Evolutionary conservation across 345 rosid genomes (phyloP).

Genomic region (Carallia pectinifolia): DNA sequence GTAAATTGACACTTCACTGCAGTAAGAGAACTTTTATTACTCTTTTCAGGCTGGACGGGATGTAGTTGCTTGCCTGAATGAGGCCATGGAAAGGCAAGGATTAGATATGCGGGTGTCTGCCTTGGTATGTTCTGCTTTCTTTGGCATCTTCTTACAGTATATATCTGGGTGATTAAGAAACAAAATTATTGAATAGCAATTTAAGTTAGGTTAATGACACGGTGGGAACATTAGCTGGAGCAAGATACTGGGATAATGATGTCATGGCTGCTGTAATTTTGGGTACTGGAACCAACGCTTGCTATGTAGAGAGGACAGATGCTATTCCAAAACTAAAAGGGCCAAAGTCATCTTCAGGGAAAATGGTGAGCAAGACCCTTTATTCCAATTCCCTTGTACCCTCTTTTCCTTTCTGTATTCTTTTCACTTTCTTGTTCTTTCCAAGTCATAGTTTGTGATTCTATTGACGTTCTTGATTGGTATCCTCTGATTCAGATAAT

Average conservation of each 20-base stretch:
- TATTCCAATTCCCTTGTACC: background rate
- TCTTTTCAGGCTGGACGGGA: constrained; percentile 62
- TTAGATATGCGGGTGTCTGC: constrained; percentile 80
- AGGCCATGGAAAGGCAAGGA: constrained; percentile 67
- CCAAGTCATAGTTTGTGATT: background rate
- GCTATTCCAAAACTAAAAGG: constrained; percentile 61
- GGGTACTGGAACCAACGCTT: constrained; percentile 93
- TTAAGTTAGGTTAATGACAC: constrained; percentile 66
- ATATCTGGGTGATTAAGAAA: background rate
- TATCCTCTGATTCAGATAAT: constrained; percentile 48
- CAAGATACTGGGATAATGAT: constrained; percentile 79
- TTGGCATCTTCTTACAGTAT: background rate
- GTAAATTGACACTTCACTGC: background rate
- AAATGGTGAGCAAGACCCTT: constrained; percentile 39
- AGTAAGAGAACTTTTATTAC: background rate
- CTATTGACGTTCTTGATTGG: constrained; percentile 12
- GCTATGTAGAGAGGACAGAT: constrained; percentile 69
- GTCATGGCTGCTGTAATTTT: constrained; percentile 85
- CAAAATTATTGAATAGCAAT: background rate
- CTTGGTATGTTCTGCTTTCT: constrained; percentile 40
- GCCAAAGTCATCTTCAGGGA: constrained; percentile 38
- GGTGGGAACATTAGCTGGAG: constrained; percentile 82
- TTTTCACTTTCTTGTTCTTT: background rate
- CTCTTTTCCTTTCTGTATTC: background rate
- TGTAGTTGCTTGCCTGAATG: constrained; percentile 78